Base-by-base conservation (phyloP, 441 rosid species). In the Erodium moschatum region DNA sequence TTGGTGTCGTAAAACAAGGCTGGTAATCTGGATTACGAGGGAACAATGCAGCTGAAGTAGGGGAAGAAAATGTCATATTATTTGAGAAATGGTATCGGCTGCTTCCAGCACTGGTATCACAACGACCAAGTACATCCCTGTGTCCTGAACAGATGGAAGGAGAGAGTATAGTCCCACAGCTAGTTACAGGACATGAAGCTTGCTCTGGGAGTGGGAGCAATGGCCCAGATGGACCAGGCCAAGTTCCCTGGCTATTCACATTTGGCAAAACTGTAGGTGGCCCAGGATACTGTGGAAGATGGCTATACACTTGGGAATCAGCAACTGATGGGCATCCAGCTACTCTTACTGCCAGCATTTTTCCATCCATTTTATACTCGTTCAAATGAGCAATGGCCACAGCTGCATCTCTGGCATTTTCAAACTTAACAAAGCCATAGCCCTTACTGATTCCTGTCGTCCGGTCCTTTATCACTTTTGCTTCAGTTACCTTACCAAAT, bases 401-500 rank as follows among this genome's bases (percentile, higher is more conserved):
- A 20, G 56, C 72, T 38, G 72, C 72, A 62, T 70, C 61, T n/a
- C 42, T 70, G 52, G 72, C 56, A 70, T 62, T 63, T 29, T 61
- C 61, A 62, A 70, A 70, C 72, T 70, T 70, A 7, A 70, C 72
- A 70, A 60, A 33, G 38, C 72, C 72, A 42, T 65, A 62, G 19
- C 67, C 65, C 33, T 61, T 61, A 24, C 65, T 61, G 11, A 24
- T 61, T 21, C 65, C 65, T 11, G 35, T 61, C 1, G 5, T 11
- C 31, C 35, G 33, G 35, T 61, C 65, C 65, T 9, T 61, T 24
- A 61, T 61, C 66, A 74, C 77, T 19, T 19, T 65, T 54, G 64
- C 73, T 58, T 65, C 73, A 9, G 56, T 40, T 35, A 74, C 66
- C 62, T 69, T 74, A 27, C 77, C 77, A 69, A 69, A 61, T 61